A percentile compares a stretch with the other conserved stretches of the same genome.
Evolutionary conservation across 352 stramenopile genomes (phyloP).

Genomic region (Thraustochytrium aureum): DNA sequence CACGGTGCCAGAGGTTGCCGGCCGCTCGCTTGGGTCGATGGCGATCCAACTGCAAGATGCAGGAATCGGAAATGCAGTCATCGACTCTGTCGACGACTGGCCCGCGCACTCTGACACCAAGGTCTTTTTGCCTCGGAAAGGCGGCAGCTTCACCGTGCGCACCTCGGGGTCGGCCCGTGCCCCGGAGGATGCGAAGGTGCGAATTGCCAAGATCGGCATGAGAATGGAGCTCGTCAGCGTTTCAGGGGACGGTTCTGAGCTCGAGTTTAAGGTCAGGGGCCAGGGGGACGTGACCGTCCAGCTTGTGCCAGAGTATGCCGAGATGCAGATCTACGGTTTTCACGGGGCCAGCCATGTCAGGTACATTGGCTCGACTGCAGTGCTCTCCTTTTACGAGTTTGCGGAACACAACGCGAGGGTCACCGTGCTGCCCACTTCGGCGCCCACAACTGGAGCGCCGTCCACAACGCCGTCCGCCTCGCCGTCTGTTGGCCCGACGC

Average conservation of each 20-base stretch:
- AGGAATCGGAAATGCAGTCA: not conserved
- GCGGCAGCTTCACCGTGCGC: conserved; percentile 5
- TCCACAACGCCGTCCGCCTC: not conserved
- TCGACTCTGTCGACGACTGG: conserved; percentile 32
- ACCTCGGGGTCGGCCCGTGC: not conserved
- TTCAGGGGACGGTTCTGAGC: not conserved
- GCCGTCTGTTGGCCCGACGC: not conserved
- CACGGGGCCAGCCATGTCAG: not conserved
- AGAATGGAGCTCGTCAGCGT: conserved; percentile 6
- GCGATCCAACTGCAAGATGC: conserved; percentile 1
- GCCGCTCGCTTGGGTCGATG: not conserved
- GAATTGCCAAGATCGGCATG: conserved; percentile 30
- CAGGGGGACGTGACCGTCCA: not conserved
- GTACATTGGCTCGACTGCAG: not conserved
- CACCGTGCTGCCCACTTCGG: not conserved
- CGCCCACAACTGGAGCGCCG: not conserved
- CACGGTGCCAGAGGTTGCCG: not conserved
- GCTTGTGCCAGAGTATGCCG: conserved; percentile 15
- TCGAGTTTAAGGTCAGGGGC: not conserved
- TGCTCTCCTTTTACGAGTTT: not conserved
- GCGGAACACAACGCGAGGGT: not conserved
- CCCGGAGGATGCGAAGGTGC: not conserved
- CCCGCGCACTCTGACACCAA: conserved; percentile 5
- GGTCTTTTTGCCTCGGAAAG: conserved; percentile 14
- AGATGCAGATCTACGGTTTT: not conserved